phyloP scores from a whole-genome alignment of 2,329 filamentous ascomycete genomes.

The Hypomyces perniciosus region DNA sequence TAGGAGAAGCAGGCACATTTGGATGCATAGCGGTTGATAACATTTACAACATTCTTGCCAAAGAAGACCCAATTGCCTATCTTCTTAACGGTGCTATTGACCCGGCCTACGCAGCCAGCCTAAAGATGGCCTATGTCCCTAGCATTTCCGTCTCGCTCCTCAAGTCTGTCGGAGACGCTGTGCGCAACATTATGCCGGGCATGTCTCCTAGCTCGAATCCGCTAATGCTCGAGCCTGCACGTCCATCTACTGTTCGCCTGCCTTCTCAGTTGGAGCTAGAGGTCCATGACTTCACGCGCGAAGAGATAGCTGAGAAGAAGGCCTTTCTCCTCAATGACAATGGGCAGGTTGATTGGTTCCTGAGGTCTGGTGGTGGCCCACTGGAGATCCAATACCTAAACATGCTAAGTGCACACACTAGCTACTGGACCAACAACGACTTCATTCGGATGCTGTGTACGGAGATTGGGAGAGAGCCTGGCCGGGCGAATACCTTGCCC shows the following conservation, averaged over 20 bases:
- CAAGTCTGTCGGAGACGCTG: conserved; percentile 55
- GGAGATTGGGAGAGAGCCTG: conserved; percentile 72
- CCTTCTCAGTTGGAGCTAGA: conserved; percentile 79
- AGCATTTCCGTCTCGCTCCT: conserved; percentile 61
- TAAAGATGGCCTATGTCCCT: conserved; percentile 76
- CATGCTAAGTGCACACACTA: conserved; percentile 92
- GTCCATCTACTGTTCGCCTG: conserved; percentile 40
- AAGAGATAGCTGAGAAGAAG: conserved; percentile 86
- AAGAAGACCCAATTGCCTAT: conserved; percentile 75
- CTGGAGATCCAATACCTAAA: conserved; percentile 95
- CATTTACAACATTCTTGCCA: conserved; percentile 83
- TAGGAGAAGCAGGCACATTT: conserved; percentile 73
- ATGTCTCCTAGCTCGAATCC: conserved; percentile 28
- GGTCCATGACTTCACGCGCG: conserved; percentile 87
- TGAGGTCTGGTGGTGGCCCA: conserved; percentile 77
- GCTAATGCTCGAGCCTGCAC: conserved; percentile 25
- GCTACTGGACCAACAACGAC: conserved; percentile 84
- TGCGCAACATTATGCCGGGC: conserved; percentile 57
- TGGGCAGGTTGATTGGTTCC: conserved; percentile 86
- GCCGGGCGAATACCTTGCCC: conserved; percentile 53
- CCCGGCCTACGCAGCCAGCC: conserved; percentile 64
- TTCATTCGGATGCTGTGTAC: conserved; percentile 87
- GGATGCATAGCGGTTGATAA: conserved; percentile 94
- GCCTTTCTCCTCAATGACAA: conserved; percentile 90
- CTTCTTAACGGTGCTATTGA: conserved; percentile 88